These are phyloP conservation scores for Aphanomyces cochlioides DNA, from an alignment of 352 stramenopile species.

Conservation along the genomic window DNA sequence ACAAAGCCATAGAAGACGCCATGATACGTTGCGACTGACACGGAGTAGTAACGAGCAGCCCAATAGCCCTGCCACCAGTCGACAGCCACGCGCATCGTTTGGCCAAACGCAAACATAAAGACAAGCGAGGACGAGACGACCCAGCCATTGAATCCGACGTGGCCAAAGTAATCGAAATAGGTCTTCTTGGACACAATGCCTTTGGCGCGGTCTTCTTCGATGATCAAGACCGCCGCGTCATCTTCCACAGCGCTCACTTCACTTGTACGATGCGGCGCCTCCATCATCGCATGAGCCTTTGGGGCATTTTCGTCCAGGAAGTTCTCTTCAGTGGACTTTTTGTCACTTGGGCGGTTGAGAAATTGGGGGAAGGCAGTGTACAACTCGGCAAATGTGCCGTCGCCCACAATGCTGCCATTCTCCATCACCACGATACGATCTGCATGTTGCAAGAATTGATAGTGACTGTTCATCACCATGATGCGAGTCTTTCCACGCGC, in stretches of 20 bases:
- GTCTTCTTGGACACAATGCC: background rate
- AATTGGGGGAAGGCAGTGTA: slow-evolving; percentile 1
- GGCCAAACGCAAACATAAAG: slow-evolving; percentile 11
- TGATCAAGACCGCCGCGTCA: background rate
- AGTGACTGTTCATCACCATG: slow-evolving; percentile 93
- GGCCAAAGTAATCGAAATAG: slow-evolving; percentile 12
- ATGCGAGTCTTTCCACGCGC: slow-evolving; percentile 54
- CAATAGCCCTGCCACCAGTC: slow-evolving; percentile 13
- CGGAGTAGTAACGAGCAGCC: background rate
- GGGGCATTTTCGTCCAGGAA: too few relatives aligned
- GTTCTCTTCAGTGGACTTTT: too few relatives aligned
- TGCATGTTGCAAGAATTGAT: slow-evolving; percentile 73
- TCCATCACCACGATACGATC: slow-evolving; percentile 61
- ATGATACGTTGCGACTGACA: background rate
- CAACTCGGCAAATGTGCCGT: slow-evolving; percentile 70
- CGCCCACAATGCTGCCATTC: slow-evolving; percentile 68
- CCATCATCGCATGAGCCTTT: too few relatives aligned
- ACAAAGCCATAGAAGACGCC: background rate
- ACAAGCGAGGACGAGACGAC: background rate
- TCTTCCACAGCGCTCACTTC: background rate
- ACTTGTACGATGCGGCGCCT: too few relatives aligned
- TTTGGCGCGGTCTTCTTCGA: background rate
- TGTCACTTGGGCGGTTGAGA: too few relatives aligned
- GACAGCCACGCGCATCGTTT: background rate
- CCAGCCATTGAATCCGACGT: background rate